Evolutionary conservation across 441 rosid species (phyloP).

Genomic region (Sinapis alba): DNA sequence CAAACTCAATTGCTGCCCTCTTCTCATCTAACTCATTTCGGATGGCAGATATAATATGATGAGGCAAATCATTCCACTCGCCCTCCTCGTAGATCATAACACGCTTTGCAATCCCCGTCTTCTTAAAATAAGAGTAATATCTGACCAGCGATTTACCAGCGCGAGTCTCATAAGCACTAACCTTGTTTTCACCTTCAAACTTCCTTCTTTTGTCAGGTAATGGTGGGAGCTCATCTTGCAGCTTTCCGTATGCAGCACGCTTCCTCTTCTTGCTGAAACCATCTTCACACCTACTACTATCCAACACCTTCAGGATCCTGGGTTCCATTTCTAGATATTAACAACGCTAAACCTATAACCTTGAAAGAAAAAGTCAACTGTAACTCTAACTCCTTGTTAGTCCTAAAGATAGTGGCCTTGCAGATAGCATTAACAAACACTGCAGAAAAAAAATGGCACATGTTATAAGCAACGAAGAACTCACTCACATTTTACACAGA

Average conservation of each 20-base stretch:
- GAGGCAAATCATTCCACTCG: conserved; percentile 80
- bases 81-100: conserved; percentile 77
- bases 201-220: conserved; percentile 51
- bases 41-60: conserved; percentile 46
- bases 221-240: conserved; percentile 41
- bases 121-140: conserved; percentile 72
- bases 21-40: conserved; percentile 63
- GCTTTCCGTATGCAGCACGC: conserved; percentile 42
- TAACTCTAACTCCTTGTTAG: conserved; percentile 25
- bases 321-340: conserved; percentile 76
- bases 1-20: conserved; percentile 68
- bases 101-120: conserved; percentile 69
- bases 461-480: neutral
- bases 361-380: conserved; percentile 37
- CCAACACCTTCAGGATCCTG: conserved; percentile 79
- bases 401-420: conserved; percentile 40
- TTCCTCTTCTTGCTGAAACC: conserved; percentile 65
- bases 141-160: conserved; percentile 55
- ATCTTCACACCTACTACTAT: conserved; percentile 48
- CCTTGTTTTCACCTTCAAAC: conserved; percentile 43
- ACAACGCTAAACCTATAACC: conserved; percentile 52
- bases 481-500: neutral
- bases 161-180: conserved; percentile 40
- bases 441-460: conserved; percentile 26
- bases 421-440: conserved; percentile 32